These are phyloP conservation scores for Saksenaea vasiformis DNA, from an alignment of 371 early-diverging fungal species.

Conservation along the genomic window DNA sequence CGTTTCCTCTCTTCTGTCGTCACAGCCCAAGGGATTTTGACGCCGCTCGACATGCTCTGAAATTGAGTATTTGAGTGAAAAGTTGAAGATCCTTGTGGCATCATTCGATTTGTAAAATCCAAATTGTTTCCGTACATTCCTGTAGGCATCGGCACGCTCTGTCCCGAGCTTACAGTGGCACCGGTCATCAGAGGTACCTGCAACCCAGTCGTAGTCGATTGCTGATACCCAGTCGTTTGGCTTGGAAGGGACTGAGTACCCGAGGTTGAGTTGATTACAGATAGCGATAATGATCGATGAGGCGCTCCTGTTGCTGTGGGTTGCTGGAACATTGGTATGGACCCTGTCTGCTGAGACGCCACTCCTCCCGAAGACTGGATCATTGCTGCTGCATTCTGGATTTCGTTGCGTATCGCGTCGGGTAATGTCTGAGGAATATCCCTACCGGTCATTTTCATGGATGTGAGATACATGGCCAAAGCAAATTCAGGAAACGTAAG, in stretches of 20 bases:
- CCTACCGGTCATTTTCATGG: slow-evolving; percentile 50
- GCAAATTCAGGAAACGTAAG: slow-evolving; percentile 63
- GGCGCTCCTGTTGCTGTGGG: slow-evolving; percentile 10
- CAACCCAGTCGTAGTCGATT: slow-evolving; percentile 15
- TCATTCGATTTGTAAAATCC: slow-evolving; percentile 49
- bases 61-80: slow-evolving; percentile 23
- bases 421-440: slow-evolving; percentile 45
- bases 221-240: slow-evolving; percentile 14
- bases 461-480: slow-evolving; percentile 60
- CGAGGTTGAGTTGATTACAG: slow-evolving; percentile 12
- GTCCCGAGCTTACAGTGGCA: slow-evolving; percentile 18
- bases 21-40: slow-evolving; percentile 79
- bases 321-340: slow-evolving; percentile 8
- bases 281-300: slow-evolving; percentile 18
- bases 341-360: slow-evolving; percentile 11
- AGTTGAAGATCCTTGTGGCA: slow-evolving; percentile 30
- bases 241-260: slow-evolving; percentile 6
- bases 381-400: slow-evolving; percentile 30
- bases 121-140: slow-evolving; percentile 44
- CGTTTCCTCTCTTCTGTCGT: slow-evolving; percentile 75
- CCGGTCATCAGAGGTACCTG: slow-evolving; percentile 45
- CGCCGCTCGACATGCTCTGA: slow-evolving; percentile 27
- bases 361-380: slow-evolving; percentile 19
- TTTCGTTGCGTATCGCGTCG: slow-evolving; percentile 37
- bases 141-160: slow-evolving; percentile 37